Evolutionary conservation across 345 rosid genomes (phyloP).

Genomic region (Lepidium aucheri): DNA sequence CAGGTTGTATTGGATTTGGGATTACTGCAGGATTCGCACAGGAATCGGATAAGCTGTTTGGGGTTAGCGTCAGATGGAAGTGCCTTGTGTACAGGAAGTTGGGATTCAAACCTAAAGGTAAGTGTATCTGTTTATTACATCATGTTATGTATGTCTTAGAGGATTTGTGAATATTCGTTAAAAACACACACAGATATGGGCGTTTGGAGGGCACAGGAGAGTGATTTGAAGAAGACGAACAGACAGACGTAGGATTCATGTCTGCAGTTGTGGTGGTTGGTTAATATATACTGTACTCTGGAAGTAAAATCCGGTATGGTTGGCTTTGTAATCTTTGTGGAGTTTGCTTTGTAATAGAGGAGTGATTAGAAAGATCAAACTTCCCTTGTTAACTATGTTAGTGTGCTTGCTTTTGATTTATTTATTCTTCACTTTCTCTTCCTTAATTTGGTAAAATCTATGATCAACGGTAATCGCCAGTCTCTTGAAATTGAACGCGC

Average conservation of each 20-base stretch:
- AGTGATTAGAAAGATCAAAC: slow-evolving; percentile 2
- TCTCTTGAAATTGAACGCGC: background rate
- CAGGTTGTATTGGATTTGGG: slow-evolving; percentile 85
- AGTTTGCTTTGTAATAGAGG: background rate
- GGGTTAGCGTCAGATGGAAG: slow-evolving; percentile 97
- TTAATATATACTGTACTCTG: background rate
- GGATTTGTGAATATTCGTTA: background rate
- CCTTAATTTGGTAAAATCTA: background rate
- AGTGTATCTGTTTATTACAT: slow-evolving; percentile 12
- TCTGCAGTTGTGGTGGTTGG: slow-evolving; percentile 13
- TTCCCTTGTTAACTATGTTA: background rate
- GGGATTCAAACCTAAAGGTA: slow-evolving; percentile 93
- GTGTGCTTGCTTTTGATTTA: slow-evolving; percentile 20
- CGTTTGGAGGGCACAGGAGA: slow-evolving; percentile 84
- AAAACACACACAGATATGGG: slow-evolving; percentile 64
- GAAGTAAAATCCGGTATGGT: background rate
- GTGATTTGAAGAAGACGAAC: slow-evolving; percentile 35
- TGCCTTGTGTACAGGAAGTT: slow-evolving; percentile 99
- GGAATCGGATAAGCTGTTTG: slow-evolving; percentile 67
- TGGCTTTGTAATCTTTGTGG: slow-evolving; percentile 23
- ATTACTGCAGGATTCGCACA: slow-evolving; percentile 70
- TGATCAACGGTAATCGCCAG: background rate
- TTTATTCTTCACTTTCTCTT: slow-evolving; percentile 6
- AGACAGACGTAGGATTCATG: slow-evolving; percentile 5
- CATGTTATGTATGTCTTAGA: background rate